phyloP scores from a whole-genome alignment of 2,329 filamentous ascomycete species.

The Madurella fahalii region DNA sequence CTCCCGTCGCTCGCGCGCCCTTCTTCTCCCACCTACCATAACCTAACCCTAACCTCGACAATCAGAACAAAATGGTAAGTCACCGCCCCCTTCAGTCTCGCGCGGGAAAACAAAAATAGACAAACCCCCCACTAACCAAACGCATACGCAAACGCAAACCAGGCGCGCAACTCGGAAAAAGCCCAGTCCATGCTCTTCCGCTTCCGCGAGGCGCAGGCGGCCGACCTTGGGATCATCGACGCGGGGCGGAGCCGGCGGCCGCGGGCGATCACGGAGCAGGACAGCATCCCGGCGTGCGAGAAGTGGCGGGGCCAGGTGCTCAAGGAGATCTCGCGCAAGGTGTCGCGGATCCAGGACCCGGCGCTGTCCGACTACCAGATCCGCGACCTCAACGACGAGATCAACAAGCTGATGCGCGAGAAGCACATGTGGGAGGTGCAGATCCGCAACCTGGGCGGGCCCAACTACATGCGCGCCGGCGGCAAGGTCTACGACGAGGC shows the following conservation, averaged over 20 bases:
- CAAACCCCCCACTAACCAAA: constrained; percentile 1
- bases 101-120: constrained; percentile 4
- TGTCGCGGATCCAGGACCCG: constrained; percentile 89
- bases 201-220: constrained; percentile 95
- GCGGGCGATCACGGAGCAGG: constrained; percentile 83
- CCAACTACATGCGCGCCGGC: constrained; percentile 85
- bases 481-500: constrained; percentile 70
- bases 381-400: constrained; percentile 95
- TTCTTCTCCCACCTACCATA: background rate
- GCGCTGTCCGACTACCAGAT: constrained; percentile 95
- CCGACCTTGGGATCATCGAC: constrained; percentile 94
- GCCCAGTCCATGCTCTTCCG: constrained; percentile 99
- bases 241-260: constrained; percentile 84
- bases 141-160: background rate
- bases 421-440: constrained; percentile 99
- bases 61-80: constrained; percentile 19
- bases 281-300: constrained; percentile 81
- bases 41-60: background rate
- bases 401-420: constrained; percentile 98
- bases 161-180: constrained; percentile 97
- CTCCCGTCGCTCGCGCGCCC: background rate
- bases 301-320: constrained; percentile 98
- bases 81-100: background rate
- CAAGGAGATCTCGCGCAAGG: constrained; percentile 95
- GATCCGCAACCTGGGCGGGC: constrained; percentile 91